Evolutionary conservation across 257 asterid species (phyloP).

Genomic region (Solanum commersonii): DNA sequence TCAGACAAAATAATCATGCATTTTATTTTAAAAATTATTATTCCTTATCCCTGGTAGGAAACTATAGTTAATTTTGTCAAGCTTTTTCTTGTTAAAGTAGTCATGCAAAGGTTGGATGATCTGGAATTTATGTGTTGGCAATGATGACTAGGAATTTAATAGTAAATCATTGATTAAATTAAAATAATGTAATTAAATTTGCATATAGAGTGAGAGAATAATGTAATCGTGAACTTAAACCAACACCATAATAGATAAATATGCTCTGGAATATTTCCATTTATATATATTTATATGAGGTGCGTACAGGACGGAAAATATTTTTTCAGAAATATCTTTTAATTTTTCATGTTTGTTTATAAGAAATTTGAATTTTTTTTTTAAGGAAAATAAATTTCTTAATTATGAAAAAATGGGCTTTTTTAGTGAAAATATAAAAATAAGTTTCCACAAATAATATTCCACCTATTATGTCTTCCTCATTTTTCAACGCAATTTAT

Average conservation of each 20-base stretch:
- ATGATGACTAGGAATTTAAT: background rate
- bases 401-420: too few species aligned
- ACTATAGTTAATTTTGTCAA: background rate
- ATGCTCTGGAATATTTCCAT: background rate
- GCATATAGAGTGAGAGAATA: background rate
- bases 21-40: background rate
- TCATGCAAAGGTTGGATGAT: background rate
- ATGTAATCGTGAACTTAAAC: background rate
- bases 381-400: too few species aligned
- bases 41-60: background rate
- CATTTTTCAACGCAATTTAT: too few species aligned
- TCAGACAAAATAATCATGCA: background rate
- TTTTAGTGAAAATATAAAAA: too few species aligned
- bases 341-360: too few species aligned
- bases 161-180: background rate
- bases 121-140: background rate
- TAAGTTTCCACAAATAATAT: too few species aligned
- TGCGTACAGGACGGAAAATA: too few species aligned
- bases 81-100: background rate
- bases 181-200: background rate
- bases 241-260: too few species aligned
- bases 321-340: too few species aligned
- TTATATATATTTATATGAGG: too few species aligned
- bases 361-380: too few species aligned
- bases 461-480: too few species aligned